Conservation (phyloP, 2,329 filamentous ascomycete genomes). For the Tolypocladium ovalisporum region DNA sequence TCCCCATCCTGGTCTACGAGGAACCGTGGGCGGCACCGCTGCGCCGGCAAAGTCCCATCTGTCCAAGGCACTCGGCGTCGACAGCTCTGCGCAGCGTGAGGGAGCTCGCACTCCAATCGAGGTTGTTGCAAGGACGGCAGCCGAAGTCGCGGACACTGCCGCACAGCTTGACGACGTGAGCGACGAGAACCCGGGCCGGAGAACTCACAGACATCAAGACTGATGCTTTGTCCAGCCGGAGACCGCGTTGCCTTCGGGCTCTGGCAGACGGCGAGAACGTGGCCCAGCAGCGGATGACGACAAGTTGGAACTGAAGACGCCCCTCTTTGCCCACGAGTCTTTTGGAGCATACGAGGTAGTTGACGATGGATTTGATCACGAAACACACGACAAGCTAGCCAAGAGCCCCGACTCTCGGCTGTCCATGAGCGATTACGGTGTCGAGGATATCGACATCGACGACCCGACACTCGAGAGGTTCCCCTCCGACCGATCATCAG, state of each 20-base stretch:
- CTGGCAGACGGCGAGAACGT: not conserved
- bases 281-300: slow-evolving; percentile 6
- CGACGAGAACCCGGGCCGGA: not conserved
- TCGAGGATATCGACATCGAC: slow-evolving; percentile 22
- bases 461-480: slow-evolving; percentile 39
- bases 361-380: slow-evolving; percentile 20
- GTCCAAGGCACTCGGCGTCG: slow-evolving; percentile 13
- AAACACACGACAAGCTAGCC: slow-evolving; percentile 8
- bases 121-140: slow-evolving; percentile 29
- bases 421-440: slow-evolving; percentile 9
- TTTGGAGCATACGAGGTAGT: slow-evolving; percentile 28
- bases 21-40: not conserved
- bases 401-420: slow-evolving; percentile 7
- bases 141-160: slow-evolving; percentile 32
- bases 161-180: slow-evolving; percentile 22
- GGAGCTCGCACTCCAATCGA: slow-evolving; percentile 27
- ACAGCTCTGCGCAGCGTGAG: not conserved
- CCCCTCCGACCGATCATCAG: slow-evolving; percentile 31
- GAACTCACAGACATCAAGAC: slow-evolving; percentile 7
- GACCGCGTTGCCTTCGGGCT: slow-evolving; percentile 1
- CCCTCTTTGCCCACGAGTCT: slow-evolving; percentile 37
- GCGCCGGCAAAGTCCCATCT: slow-evolving; percentile 2
- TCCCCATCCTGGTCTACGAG: not conserved
- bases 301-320: slow-evolving; percentile 16
- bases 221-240: slow-evolving; percentile 8